A percentile compares a stretch with the other conserved stretches of the same genome.
Conservation (phyloP, 768 basidiomycete genomes). For the Lactarius indigo region DNA sequence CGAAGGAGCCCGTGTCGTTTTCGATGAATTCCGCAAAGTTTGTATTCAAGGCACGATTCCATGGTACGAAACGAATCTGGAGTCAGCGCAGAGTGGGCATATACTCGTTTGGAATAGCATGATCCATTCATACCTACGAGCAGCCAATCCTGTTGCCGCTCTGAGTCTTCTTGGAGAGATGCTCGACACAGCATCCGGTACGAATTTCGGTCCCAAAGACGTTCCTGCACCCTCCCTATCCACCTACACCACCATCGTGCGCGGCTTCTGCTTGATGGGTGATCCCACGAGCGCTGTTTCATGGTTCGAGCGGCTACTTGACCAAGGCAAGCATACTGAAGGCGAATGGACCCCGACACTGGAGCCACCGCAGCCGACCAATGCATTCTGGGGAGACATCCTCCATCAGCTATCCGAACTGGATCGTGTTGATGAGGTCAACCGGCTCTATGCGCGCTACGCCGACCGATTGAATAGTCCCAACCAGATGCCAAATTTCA, state of each 20-base stretch:
- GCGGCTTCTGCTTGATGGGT: slow-evolving; percentile 57
- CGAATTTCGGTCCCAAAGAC: slow-evolving; percentile 36
- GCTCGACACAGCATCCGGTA: slow-evolving; percentile 46
- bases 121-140: slow-evolving; percentile 70
- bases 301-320: slow-evolving; percentile 70
- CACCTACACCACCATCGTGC: slow-evolving; percentile 62
- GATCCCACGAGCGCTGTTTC: slow-evolving; percentile 60
- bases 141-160: slow-evolving; percentile 58
- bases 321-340: slow-evolving; percentile 35
- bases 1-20: slow-evolving; percentile 53
- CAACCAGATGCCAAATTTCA: slow-evolving; percentile 8
- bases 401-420: slow-evolving; percentile 51
- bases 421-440: slow-evolving; percentile 51
- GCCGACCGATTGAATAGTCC: slow-evolving; percentile 35
- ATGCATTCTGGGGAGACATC: slow-evolving; percentile 54
- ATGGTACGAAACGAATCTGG: slow-evolving; percentile 29
- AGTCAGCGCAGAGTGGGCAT: slow-evolving; percentile 32
- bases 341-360: slow-evolving; percentile 43
- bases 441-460: slow-evolving; percentile 47
- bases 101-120: slow-evolving; percentile 68
- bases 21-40: slow-evolving; percentile 52
- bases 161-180: slow-evolving; percentile 66
- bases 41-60: slow-evolving; percentile 38
- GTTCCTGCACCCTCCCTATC: slow-evolving; percentile 56
- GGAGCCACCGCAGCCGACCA: slow-evolving; percentile 49